phyloP scores from a whole-genome alignment of 2,329 filamentous ascomycete genomes.

The Aspergillus sp. region DNA sequence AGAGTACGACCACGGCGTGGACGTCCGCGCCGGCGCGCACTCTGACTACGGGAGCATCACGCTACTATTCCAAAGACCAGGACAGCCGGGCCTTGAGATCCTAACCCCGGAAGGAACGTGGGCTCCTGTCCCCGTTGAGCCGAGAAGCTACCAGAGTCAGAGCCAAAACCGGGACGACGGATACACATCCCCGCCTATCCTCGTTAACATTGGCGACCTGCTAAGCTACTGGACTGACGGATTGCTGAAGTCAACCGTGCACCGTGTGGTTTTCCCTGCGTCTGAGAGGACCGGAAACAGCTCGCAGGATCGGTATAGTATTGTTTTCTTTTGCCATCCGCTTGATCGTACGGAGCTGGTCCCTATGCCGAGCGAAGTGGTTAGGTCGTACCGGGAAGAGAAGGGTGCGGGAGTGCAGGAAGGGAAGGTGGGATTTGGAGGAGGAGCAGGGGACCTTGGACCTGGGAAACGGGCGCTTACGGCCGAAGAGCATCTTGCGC shows the following conservation, averaged over 20 bases:
- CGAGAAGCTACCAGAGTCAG: conserved; percentile 30
- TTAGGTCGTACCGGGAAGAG: conserved; percentile 42
- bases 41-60: conserved; percentile 76
- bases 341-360: conserved; percentile 55
- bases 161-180: not conserved
- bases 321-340: conserved; percentile 65
- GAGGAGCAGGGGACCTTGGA: conserved; percentile 35
- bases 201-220: conserved; percentile 70
- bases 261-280: conserved; percentile 74
- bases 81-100: conserved; percentile 85
- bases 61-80: conserved; percentile 77
- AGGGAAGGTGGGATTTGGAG: conserved; percentile 43
- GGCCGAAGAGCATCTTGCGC: conserved; percentile 59
- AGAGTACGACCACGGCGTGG: conserved; percentile 51
- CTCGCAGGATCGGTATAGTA: conserved; percentile 54
- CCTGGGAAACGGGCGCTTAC: conserved; percentile 48
- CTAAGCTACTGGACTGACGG: conserved; percentile 89
- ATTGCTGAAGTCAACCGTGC: conserved; percentile 81
- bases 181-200: conserved; percentile 66
- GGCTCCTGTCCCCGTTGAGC: conserved; percentile 68
- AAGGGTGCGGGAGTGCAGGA: conserved; percentile 27
- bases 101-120: conserved; percentile 58
- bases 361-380: conserved; percentile 54
- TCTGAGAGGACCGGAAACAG: conserved; percentile 40
- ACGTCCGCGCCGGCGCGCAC: conserved; percentile 87